These are phyloP conservation scores for Zoysia pacifica DNA, from an alignment of 176 grass and related monocot species.

Conservation along the genomic window DNA sequence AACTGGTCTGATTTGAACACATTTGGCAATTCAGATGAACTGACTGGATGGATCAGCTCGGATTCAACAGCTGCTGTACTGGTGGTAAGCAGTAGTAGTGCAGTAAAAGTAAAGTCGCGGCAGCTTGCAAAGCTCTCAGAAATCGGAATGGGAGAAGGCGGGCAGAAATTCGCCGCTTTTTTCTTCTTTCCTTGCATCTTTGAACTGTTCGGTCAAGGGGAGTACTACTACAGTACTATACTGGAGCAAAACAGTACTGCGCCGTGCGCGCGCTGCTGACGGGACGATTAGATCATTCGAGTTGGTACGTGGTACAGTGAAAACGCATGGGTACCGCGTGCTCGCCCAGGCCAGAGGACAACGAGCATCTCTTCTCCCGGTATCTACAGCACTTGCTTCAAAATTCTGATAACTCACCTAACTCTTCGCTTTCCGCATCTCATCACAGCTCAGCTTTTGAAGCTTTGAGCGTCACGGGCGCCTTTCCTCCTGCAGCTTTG, in stretches of 20 bases:
- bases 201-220: too few relatives aligned
- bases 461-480: not conserved
- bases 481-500: too few relatives aligned
- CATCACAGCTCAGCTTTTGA: not conserved
- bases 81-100: not conserved
- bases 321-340: conserved; percentile 11
- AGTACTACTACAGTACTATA: too few relatives aligned
- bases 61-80: not conserved
- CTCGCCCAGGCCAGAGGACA: not conserved
- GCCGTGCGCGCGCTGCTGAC: too few relatives aligned
- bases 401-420: conserved; percentile 5
- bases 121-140: too few relatives aligned
- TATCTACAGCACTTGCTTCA: conserved; percentile 5
- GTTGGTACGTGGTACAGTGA: not conserved
- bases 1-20: not conserved
- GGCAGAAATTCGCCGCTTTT: too few relatives aligned
- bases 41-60: not conserved
- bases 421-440: not conserved
- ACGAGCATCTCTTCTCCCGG: conserved; percentile 13
- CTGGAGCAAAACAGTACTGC: too few relatives aligned
- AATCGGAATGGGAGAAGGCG: too few relatives aligned
- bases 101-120: not conserved
- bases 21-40: not conserved
- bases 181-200: too few relatives aligned
- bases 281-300: too few relatives aligned